Conservation (phyloP, 495 filamentous ascomycete genomes). For the Penicillium macrosclerotiorum region DNA sequence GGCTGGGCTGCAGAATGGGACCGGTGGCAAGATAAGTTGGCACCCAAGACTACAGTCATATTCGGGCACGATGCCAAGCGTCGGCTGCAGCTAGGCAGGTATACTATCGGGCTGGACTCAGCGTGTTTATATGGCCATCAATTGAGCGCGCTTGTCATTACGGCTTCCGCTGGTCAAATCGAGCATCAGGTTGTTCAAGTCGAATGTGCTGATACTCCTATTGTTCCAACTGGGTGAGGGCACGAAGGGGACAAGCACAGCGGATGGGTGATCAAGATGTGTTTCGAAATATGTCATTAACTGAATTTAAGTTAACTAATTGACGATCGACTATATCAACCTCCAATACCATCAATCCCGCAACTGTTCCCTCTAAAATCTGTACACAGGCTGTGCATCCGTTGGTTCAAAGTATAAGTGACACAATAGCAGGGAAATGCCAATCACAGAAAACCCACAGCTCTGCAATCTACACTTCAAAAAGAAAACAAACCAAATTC, state of each 20-base stretch:
- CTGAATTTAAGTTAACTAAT: no score
- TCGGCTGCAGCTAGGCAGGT: constrained; percentile 17
- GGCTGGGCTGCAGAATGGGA: constrained; percentile 25
- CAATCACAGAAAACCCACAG: no score
- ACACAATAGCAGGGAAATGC: no score
- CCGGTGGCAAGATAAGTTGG: constrained; percentile 16
- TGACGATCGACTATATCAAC: no score
- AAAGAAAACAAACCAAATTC: neutral
- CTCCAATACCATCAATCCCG: neutral
- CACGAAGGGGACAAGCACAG: no score
- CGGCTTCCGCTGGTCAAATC: constrained; percentile 1
- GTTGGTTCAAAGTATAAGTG: no score
- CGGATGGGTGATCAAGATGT: no score
- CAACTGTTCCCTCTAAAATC: no score
- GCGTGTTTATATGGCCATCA: constrained; percentile 25
- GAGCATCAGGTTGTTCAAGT: constrained; percentile 18
- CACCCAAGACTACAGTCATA: constrained; percentile 19
- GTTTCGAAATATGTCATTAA: no score
- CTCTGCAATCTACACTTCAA: neutral
- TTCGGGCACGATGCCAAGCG: constrained; percentile 31
- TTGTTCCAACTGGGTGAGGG: constrained; percentile 10
- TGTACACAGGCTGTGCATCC: no score
- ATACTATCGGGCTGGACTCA: constrained; percentile 25
- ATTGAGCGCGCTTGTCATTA: constrained; percentile 23
- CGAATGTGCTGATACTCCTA: constrained; percentile 20